Evolutionary conservation across 768 basidiomycete genomes (phyloP), one percentile per base, ranked within the genome.

Genomic region (Nidularia pulvinata): DNA sequence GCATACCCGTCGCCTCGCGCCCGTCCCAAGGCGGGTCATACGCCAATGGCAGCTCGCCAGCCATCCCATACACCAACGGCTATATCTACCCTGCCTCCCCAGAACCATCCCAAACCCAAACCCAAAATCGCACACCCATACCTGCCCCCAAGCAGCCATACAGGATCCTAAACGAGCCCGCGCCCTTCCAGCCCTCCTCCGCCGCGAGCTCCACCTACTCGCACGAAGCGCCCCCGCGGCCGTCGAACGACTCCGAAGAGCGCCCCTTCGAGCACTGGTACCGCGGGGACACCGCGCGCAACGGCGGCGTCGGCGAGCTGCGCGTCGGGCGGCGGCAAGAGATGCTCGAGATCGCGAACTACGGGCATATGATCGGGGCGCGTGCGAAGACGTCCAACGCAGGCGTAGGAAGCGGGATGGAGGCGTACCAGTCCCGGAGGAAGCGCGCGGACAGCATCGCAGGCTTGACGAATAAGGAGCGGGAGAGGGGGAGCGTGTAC

Each of bases 231-330:
- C 72, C 74, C n/a, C 65, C 78, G 4, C 79, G 90, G 44, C 71
- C 77, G 10, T 90, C 89, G 4, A 79, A 71, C 25, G 90, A 93
- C 22, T 91, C 89, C 5, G 90, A 91, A 56, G 91, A 93, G 63
- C 81, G 82, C 11, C 91, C 91, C 0, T 93, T 87, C 55, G 90
- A 93, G 61, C 91, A 94, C 61, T 93, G 91, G 91, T 94, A 94
- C 64, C 85, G 91, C 48, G 91, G 91, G 1, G 91, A 94, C 59
- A 82, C 91, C 4, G 86, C 91, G 10, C 79, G 91, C 47, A 94
- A 94, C 62, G 91, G 91, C 25, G 91, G 91, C n/a, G 90, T 93
- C 9, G 91, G 91, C 48, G 91, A 93, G 67, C 71, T 91, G 51
- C 80, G 86, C 19, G 84, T 93, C 2, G 91, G 83, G 2, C 78